phyloP scores from a whole-genome alignment of 2,329 filamentous ascomycete genomes.

The Huntiella bhutanensis region DNA sequence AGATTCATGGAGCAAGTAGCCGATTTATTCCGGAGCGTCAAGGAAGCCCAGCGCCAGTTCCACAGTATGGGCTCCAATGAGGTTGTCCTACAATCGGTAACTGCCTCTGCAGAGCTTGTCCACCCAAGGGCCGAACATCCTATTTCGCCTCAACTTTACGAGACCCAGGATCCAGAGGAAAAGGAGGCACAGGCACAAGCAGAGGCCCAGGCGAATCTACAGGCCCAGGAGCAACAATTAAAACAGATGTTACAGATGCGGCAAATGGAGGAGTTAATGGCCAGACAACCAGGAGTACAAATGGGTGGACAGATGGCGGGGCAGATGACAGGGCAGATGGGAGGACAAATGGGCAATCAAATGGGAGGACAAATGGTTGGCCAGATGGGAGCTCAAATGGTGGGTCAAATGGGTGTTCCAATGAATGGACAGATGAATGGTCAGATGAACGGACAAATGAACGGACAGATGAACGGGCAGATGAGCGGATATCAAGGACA shows the following conservation, averaged over 20 bases:
- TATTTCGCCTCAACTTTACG: constrained; percentile 1
- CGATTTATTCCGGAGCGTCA: constrained; percentile 22
- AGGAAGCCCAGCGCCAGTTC: constrained; percentile 4
- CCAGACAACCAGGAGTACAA: too few species aligned
- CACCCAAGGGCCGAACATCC: neutral
- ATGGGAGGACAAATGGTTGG: too few species aligned
- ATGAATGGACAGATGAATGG: too few species aligned
- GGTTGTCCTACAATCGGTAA: neutral
- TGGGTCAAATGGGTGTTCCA: too few species aligned
- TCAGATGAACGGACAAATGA: too few species aligned
- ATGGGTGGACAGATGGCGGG: too few species aligned
- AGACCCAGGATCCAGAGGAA: constrained; percentile 1
- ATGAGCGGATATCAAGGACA: neutral
- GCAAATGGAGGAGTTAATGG: too few species aligned
- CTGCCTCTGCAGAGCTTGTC: neutral
- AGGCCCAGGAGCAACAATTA: neutral
- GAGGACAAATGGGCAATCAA: too few species aligned
- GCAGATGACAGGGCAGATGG: neutral
- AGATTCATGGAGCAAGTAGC: constrained; percentile 24
- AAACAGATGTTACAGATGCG: too few species aligned
- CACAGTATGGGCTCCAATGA: neutral
- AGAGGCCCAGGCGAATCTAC: neutral
- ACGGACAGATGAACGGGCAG: neutral
- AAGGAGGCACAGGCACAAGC: neutral
- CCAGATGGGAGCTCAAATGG: neutral